These are phyloP conservation scores for Boehmeria nivea DNA, from an alignment of 306 rosid species.

Conservation along the genomic window DNA sequence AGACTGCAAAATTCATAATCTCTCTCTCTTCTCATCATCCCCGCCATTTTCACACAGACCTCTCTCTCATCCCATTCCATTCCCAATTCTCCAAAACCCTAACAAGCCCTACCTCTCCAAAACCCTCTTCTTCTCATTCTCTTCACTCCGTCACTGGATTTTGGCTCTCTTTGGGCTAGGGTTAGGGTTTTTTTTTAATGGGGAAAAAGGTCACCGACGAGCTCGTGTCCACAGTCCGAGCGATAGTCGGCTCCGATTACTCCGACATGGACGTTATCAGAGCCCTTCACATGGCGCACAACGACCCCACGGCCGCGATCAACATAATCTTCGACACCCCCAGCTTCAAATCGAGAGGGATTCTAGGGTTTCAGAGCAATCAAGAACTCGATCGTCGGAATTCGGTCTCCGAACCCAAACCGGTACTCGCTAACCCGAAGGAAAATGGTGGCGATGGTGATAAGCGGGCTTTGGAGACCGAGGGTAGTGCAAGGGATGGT, in stretches of 20 bases:
- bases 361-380: slow-evolving; percentile 11
- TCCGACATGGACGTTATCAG: slow-evolving; percentile 84
- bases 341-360: slow-evolving; percentile 30
- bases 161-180: slow-evolving; percentile 1
- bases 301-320: slow-evolving; percentile 86
- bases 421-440: slow-evolving; percentile 14
- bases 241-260: slow-evolving; percentile 66
- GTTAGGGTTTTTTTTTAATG: slow-evolving; percentile 55
- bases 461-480: slow-evolving; percentile 5
- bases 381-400: slow-evolving; percentile 25
- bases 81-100: neutral
- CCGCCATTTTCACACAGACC: neutral
- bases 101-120: neutral
- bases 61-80: no score
- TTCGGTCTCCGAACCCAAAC: slow-evolving; percentile 19
- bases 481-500: slow-evolving; percentile 17
- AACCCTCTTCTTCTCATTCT: neutral
- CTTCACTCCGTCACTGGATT: neutral
- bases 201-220: slow-evolving; percentile 64
- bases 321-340: slow-evolving; percentile 70
- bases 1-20: no score
- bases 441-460: slow-evolving; percentile 5
- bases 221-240: slow-evolving; percentile 63
- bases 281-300: slow-evolving; percentile 85
- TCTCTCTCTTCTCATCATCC: no score